phyloP scores from a whole-genome alignment of 2,329 filamentous ascomycete genomes.

The Trichophyton equinum region DNA sequence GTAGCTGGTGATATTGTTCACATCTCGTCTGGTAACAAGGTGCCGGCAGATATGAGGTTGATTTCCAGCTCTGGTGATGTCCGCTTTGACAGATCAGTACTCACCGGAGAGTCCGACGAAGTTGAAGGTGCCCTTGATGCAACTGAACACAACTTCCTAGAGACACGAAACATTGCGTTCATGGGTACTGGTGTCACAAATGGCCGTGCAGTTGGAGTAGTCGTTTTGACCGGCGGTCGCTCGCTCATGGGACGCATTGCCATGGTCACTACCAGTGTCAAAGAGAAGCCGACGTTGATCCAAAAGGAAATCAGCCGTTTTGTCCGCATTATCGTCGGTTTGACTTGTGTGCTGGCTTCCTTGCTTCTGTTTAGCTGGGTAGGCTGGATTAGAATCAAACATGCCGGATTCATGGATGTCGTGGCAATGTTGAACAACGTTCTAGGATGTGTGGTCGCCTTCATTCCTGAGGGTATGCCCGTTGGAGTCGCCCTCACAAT shows the following conservation, averaged over 20 bases:
- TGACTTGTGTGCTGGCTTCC: conserved; percentile 30
- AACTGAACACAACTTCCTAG: conserved; percentile 61
- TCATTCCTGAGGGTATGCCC: conserved; percentile 62
- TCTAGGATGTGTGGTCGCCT: conserved; percentile 60
- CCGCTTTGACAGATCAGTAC: conserved; percentile 59
- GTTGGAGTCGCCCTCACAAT: conserved; percentile 58
- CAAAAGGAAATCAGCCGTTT: conserved; percentile 64
- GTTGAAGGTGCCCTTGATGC: conserved; percentile 50
- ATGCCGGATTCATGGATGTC: conserved; percentile 61
- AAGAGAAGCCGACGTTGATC: conserved; percentile 53
- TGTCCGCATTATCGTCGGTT: conserved; percentile 53
- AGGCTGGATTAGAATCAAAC: conserved; percentile 52
- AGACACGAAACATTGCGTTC: conserved; percentile 62
- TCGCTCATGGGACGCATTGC: conserved; percentile 69
- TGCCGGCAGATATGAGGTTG: conserved; percentile 62
- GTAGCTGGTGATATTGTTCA: conserved; percentile 60
- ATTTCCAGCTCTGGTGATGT: conserved; percentile 55
- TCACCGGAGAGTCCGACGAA: conserved; percentile 57
- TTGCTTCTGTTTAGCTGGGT: conserved; percentile 37
- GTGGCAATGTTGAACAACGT: conserved; percentile 59
- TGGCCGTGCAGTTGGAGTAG: conserved; percentile 53
- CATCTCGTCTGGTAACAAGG: conserved; percentile 59
- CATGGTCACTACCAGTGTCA: conserved; percentile 56
- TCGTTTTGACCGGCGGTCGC: conserved; percentile 57
- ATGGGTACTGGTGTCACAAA: conserved; percentile 69